A percentile compares a stretch with the other conserved stretches of the same genome.
phyloP scores from a whole-genome alignment of 2,329 filamentous ascomycete species.

The Neurospora crassa region DNA sequence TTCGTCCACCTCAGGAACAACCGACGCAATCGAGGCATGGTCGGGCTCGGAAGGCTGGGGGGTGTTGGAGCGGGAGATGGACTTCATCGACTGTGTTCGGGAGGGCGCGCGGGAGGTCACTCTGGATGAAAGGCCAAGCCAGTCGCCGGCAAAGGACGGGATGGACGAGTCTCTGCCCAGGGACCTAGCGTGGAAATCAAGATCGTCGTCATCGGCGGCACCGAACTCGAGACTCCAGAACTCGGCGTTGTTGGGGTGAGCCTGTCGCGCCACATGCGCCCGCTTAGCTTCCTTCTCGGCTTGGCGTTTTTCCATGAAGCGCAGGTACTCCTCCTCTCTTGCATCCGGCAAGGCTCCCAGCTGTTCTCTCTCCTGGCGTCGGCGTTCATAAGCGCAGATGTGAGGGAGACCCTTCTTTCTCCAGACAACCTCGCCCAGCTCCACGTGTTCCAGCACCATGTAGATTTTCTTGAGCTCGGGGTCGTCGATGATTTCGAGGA shows the following conservation, averaged over 20 bases:
- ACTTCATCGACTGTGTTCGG: conserved; percentile 36
- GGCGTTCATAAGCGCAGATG: conserved; percentile 74
- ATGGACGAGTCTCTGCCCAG: conserved; percentile 30
- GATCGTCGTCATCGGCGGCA: conserved; percentile 41
- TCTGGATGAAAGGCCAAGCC: conserved; percentile 23
- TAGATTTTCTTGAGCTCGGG: conserved; percentile 96
- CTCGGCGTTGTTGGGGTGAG: conserved; percentile 45
- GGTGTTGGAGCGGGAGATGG: conserved; percentile 25
- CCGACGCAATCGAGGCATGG: conserved; percentile 19
- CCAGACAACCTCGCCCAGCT: conserved; percentile 91
- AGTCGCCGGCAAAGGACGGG: conserved; percentile 30
- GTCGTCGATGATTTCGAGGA: conserved; percentile 96
- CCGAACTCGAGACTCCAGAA: conserved; percentile 83
- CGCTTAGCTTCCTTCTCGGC: conserved; percentile 48
- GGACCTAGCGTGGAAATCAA: conserved; percentile 34
- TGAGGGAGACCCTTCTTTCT: conserved; percentile 77
- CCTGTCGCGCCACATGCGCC: conserved; percentile 38
- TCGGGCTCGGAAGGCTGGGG: conserved; percentile 27
- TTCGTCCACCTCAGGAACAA: conserved; percentile 23
- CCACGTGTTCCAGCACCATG: conserved; percentile 91
- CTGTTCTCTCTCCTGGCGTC: conserved; percentile 66
- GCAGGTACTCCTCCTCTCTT: conserved; percentile 52
- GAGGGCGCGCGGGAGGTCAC: conserved; percentile 38
- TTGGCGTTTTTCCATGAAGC: conserved; percentile 49
- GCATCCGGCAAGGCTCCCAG: conserved; percentile 46